Percentiles rank a stretch among this genome's conserved stretches.
These are phyloP conservation scores for Orbilia brochopaga DNA, from an alignment of 2,329 filamentous ascomycete species.

Conservation along the genomic window DNA sequence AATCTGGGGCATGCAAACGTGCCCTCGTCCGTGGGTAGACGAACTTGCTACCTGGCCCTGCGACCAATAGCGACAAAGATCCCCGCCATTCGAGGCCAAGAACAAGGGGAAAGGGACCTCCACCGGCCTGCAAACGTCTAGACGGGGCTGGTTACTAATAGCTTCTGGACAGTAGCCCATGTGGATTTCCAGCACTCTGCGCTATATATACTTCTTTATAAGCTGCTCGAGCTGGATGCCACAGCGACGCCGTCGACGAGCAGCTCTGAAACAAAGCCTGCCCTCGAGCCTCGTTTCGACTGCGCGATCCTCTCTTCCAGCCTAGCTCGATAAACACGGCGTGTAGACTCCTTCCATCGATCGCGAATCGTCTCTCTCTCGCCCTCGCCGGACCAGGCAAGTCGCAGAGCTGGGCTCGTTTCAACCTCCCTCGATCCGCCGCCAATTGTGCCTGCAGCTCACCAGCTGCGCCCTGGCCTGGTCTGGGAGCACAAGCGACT, in stretches of 20 bases:
- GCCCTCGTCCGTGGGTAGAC: slow-evolving; percentile 23
- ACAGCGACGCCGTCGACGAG: too few species aligned
- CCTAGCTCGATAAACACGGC: not conserved
- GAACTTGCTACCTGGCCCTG: slow-evolving; percentile 24
- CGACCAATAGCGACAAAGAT: slow-evolving; percentile 39
- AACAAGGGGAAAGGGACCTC: slow-evolving; percentile 23
- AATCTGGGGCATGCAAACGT: not conserved
- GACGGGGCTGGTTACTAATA: slow-evolving; percentile 3
- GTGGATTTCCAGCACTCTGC: not conserved
- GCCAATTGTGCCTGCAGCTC: not conserved
- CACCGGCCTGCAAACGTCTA: slow-evolving; percentile 42
- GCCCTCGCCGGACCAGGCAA: not conserved
- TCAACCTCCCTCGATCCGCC: slow-evolving; percentile 2
- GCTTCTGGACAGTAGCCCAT: too few species aligned
- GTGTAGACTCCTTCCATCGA: not conserved
- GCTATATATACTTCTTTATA: too few species aligned
- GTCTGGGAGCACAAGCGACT: not conserved
- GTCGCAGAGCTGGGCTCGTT: not conserved
- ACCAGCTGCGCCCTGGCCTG: not conserved
- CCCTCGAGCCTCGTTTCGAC: too few species aligned
- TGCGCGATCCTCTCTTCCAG: not conserved
- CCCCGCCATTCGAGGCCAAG: not conserved
- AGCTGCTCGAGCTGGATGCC: too few species aligned
- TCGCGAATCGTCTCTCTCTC: not conserved
- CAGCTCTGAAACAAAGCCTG: too few species aligned